phyloP scores from a whole-genome alignment of 225 moss, liverwort and hornwort genomes.

The Pleurozium schreberi region DNA sequence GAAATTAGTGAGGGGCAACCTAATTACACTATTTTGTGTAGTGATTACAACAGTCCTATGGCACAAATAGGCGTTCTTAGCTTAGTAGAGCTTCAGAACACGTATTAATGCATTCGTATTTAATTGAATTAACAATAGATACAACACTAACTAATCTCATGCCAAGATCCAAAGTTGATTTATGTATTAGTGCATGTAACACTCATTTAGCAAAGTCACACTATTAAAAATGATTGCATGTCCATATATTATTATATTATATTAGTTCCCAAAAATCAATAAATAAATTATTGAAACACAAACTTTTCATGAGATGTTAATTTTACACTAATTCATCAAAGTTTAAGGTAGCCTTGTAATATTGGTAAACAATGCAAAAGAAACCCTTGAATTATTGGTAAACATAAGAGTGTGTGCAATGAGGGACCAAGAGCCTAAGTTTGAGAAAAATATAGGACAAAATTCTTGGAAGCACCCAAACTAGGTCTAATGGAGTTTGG shows the following conservation, averaged over 20 bases:
- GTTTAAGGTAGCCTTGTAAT: neutral
- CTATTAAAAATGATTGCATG: neutral
- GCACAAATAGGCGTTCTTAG: neutral
- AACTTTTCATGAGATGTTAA: neutral
- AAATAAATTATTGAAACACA: neutral
- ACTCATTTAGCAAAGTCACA: neutral
- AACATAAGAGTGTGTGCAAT: no score
- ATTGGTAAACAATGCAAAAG: no score
- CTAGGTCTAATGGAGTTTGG: no score
- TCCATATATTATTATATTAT: no score
- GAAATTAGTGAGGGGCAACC: no score
- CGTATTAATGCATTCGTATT: rapidly evolving
- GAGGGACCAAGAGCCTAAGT: rapidly evolving
- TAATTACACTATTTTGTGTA: no score
- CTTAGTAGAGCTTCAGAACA: rapidly evolving
- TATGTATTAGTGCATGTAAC: neutral
- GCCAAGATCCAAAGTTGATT: no score
- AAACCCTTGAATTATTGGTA: no score
- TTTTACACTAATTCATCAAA: neutral
- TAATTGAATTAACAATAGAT: rapidly evolving
- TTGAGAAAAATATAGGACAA: no score
- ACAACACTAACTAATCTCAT: neutral
- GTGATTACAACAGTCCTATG: neutral
- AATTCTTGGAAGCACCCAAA: no score
- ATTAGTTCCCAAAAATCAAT: neutral